A percentile compares a stretch with the other conserved stretches of the same genome.
phyloP scores from a whole-genome alignment of 2,329 filamentous ascomycete genomes.

The Aspergillus versicolor region DNA sequence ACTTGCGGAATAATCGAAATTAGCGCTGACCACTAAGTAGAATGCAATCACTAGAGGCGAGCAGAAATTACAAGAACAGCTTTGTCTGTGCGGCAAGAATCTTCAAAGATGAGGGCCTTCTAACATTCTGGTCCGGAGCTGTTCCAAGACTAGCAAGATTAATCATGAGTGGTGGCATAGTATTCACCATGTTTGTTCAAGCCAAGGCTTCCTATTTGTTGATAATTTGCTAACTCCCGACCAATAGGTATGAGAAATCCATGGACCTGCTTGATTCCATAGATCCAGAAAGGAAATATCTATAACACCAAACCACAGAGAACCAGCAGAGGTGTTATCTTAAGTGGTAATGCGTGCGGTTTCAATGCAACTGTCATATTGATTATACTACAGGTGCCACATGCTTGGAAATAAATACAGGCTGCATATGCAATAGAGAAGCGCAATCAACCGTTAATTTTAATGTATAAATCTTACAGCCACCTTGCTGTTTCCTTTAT shows the following conservation, averaged over 20 bases:
- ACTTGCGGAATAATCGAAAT: not conserved
- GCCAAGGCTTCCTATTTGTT: not conserved
- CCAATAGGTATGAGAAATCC: constrained; percentile 76
- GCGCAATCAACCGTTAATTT: not conserved
- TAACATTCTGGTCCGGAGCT: constrained; percentile 94
- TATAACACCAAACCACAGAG: constrained; percentile 39
- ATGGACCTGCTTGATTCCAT: constrained; percentile 80
- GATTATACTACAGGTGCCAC: not conserved
- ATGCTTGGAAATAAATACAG: not conserved
- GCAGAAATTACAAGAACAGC: constrained; percentile 78
- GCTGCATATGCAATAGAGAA: not conserved
- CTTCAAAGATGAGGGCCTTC: constrained; percentile 80
- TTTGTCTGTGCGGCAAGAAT: constrained; percentile 79
- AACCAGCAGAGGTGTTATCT: not conserved
- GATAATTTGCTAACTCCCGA: constrained; percentile 13
- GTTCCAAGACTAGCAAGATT: constrained; percentile 79
- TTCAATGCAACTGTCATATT: not conserved
- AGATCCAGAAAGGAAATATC: constrained; percentile 81
- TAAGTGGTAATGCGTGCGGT: not conserved
- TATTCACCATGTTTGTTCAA: constrained; percentile 78
- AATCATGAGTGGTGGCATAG: constrained; percentile 90
- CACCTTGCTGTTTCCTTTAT: constrained; percentile 8
- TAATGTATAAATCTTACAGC: not conserved
- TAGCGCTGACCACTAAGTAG: constrained; percentile 40
- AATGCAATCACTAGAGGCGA: constrained; percentile 95